Base-by-base conservation (phyloP, 2,329 filamentous ascomycete genomes). In the Pseudodiploospora longispora region DNA sequence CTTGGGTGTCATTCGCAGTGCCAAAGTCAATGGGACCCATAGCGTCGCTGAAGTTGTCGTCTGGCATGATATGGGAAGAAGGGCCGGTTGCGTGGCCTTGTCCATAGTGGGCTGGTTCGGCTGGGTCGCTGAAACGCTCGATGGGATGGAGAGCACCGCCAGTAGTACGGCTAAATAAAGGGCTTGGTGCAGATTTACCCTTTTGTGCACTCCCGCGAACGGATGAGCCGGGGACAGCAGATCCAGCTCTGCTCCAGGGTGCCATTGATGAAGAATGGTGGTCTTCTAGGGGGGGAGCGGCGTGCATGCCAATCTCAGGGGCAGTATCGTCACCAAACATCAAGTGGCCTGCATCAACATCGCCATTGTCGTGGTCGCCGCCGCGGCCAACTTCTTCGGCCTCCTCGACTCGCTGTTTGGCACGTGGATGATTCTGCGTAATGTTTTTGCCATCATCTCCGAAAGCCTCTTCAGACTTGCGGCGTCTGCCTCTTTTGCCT, bases 251-350 rank as follows among this genome's bases (percentile, higher is more conserved):
- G 48, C 72, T 75, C 75, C 75, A 78, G 4, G 75, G 75, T 56
- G 72, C 63, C 44, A 74, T 59, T 10, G 69, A 70, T 3, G 70
- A 74, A 1, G 71, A 74, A 38, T 76, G 75, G 42, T 82, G 76
- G 47, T 94, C 85, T 4, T 79, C 77, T 42, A 93, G 73, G 6
- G 78, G 75, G 1, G 77, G 73, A 1, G 71, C 76, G 1, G 77
- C 83, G 36, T 86, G 78, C 63, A 87, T 79, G 19, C 82, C 85
- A 27, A 87, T 62, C 60, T 94, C 88, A 19, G 83, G 64, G 39
- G 67, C 60, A 1, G 62, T 60, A 12, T 71, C 64, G 19, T 70
- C 60, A n/a, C 62, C 63, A 6, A 67, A 52, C 2, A 63, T 55
- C 6, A 61, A 38, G 4, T 56, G 50, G 0, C 59, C 61, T 32